These are phyloP conservation scores for Vigna angularis DNA, from an alignment of 306 rosid species.

Conservation along the genomic window DNA sequence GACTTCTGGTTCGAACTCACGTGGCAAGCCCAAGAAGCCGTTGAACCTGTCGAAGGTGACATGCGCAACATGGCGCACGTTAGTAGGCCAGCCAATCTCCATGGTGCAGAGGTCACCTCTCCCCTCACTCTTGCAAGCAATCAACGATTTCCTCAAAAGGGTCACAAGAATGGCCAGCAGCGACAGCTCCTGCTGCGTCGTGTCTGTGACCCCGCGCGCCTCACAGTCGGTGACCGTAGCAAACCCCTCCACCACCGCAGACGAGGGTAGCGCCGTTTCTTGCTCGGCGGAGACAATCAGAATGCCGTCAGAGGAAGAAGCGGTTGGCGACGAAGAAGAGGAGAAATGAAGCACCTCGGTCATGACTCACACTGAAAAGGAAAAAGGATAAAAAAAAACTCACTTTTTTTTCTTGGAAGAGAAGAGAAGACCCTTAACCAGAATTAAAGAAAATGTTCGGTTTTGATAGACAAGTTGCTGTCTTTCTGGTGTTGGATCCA, in stretches of 20 bases:
- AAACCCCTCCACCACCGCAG: constrained; percentile 41
- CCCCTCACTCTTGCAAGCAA: constrained; percentile 55
- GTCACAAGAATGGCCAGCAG: constrained; percentile 65
- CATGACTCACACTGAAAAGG: constrained; percentile 69
- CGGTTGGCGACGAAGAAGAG: constrained; percentile 46
- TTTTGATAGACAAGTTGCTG: constrained; percentile 6
- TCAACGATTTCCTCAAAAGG: constrained; percentile 71
- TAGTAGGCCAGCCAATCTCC: constrained; percentile 84
- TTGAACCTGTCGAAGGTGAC: constrained; percentile 92
- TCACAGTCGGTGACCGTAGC: constrained; percentile 41
- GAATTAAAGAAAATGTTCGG: constrained; percentile 9
- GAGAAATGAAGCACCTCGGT: constrained; percentile 74
- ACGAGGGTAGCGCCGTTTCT: constrained; percentile 53
- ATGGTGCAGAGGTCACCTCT: constrained; percentile 60
- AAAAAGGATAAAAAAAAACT: constrained; percentile 11
- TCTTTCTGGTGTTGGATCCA: constrained; percentile 29
- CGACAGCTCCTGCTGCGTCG: constrained; percentile 58
- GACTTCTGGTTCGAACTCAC: constrained; percentile 86
- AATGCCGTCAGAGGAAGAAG: constrained; percentile 40
- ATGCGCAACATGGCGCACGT: constrained; percentile 94
- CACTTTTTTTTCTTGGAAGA: constrained; percentile 39
- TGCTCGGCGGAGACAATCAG: constrained; percentile 29
- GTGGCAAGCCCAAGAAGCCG: constrained; percentile 98
- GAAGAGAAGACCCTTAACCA: constrained; percentile 33
- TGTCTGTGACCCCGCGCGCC: constrained; percentile 36